phyloP scores from a whole-genome alignment of 257 asterid genomes.

The Anisodus acutangulus region DNA sequence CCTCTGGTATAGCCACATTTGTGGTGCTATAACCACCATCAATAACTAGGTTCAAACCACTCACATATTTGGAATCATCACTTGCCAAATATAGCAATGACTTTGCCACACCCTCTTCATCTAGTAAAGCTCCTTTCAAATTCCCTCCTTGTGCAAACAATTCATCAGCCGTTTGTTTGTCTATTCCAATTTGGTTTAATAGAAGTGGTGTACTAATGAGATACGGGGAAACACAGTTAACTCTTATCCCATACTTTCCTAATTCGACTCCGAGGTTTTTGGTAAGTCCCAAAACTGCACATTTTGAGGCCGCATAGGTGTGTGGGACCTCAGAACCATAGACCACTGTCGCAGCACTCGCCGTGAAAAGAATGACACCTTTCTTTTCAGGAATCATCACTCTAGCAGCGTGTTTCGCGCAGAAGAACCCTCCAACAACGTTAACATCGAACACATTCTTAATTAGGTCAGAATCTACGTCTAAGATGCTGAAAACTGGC shows the following conservation, averaged over 20 bases:
- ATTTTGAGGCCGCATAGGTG: background rate
- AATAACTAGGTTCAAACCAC: background rate
- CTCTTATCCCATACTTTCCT: background rate
- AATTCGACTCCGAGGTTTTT: background rate
- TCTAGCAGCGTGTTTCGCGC: slow-evolving; percentile 26
- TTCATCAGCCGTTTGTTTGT: background rate
- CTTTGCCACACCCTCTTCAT: background rate
- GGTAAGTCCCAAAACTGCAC: background rate
- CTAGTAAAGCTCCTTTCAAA: background rate
- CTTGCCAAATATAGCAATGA: background rate
- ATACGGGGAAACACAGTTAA: background rate
- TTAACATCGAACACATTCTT: background rate
- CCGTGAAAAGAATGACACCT: background rate
- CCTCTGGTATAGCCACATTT: background rate
- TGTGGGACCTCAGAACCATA: background rate
- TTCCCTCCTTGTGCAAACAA: background rate
- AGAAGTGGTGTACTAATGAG: background rate
- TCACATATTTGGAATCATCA: background rate
- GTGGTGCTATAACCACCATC: slow-evolving; percentile 21
- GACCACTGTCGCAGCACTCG: background rate
- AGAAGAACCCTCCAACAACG: slow-evolving; percentile 13
- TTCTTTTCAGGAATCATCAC: slow-evolving; percentile 30
- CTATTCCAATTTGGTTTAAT: background rate
- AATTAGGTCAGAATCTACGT: background rate
- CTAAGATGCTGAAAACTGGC: background rate